phyloP scores from a whole-genome alignment of 257 asterid species.

The Gentiana macrophylla region DNA sequence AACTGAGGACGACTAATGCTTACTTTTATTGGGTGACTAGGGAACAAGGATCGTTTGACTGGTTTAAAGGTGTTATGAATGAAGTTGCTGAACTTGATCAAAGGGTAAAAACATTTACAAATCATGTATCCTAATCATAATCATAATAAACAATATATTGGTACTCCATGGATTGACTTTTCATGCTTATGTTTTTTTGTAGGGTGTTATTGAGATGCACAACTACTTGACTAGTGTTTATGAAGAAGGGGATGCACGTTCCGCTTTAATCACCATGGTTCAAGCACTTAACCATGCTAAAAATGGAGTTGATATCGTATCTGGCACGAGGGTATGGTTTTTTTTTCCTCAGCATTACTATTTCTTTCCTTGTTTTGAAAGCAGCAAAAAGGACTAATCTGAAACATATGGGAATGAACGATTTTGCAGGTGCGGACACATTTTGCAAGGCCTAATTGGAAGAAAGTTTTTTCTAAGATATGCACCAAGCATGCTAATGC shows the following conservation, averaged over 20 bases:
- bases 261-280: slow-evolving; percentile 96
- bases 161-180: background rate
- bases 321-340: slow-evolving; percentile 86
- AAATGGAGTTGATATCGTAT: slow-evolving; percentile 83
- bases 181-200: slow-evolving; percentile 4
- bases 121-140: background rate
- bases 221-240: slow-evolving; percentile 90
- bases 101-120: slow-evolving; percentile 72
- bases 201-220: slow-evolving; percentile 98
- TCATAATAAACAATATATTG: background rate
- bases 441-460: slow-evolving; percentile 97
- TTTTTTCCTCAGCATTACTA: background rate
- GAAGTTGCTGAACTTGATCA: slow-evolving; percentile 90
- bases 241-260: slow-evolving; percentile 97
- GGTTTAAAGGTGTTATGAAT: slow-evolving; percentile 96
- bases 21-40: too few relatives aligned
- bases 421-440: slow-evolving; percentile 75
- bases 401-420: background rate
- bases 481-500: slow-evolving; percentile 91
- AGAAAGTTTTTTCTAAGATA: slow-evolving; percentile 66
- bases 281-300: slow-evolving; percentile 97
- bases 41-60: slow-evolving; percentile 93
- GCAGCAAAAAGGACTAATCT: background rate
- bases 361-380: background rate
- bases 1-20: slow-evolving; percentile 86